Conservation (phyloP, 441 rosid species). For the Adansonia gregorii region DNA sequence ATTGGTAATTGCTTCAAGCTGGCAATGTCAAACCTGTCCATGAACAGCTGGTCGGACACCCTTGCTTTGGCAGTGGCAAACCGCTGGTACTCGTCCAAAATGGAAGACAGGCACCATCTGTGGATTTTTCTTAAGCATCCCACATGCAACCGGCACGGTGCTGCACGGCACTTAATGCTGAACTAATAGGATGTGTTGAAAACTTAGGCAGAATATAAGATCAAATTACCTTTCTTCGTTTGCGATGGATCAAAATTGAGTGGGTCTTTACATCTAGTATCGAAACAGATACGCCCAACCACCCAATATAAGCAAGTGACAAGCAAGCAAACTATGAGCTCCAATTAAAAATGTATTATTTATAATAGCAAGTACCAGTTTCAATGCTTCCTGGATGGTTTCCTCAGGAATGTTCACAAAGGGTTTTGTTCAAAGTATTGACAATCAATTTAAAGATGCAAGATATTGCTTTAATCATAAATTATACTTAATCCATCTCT, state of each 20-base stretch:
- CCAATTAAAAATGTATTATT: neutral
- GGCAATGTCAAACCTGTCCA: slow-evolving; percentile 57
- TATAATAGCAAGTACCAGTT: slow-evolving; percentile 61
- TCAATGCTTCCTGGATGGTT: slow-evolving; percentile 70
- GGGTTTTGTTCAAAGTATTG: slow-evolving; percentile 52
- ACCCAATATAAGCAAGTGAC: neutral
- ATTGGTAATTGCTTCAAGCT: slow-evolving; percentile 51
- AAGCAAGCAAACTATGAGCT: neutral
- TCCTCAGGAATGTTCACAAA: slow-evolving; percentile 79
- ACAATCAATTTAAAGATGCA: slow-evolving; percentile 2
- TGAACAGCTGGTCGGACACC: slow-evolving; percentile 70
- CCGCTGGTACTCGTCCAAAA: slow-evolving; percentile 67
- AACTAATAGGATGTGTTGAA: neutral
- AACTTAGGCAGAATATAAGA: neutral
- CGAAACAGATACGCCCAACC: neutral
- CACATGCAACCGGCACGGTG: slow-evolving; percentile 67
- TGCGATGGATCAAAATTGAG: slow-evolving; percentile 64
- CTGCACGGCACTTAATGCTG: slow-evolving; percentile 31
- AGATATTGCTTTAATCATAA: neutral
- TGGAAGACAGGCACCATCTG: slow-evolving; percentile 62
- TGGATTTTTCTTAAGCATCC: slow-evolving; percentile 66
- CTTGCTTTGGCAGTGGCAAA: slow-evolving; percentile 62
- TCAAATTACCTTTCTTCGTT: slow-evolving; percentile 59
- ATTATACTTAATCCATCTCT: neutral
- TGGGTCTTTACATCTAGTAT: slow-evolving; percentile 55